These are phyloP conservation scores for Helotiales sp. DNA, from an alignment of 2,329 filamentous ascomycete genomes.

Conservation along the genomic window DNA sequence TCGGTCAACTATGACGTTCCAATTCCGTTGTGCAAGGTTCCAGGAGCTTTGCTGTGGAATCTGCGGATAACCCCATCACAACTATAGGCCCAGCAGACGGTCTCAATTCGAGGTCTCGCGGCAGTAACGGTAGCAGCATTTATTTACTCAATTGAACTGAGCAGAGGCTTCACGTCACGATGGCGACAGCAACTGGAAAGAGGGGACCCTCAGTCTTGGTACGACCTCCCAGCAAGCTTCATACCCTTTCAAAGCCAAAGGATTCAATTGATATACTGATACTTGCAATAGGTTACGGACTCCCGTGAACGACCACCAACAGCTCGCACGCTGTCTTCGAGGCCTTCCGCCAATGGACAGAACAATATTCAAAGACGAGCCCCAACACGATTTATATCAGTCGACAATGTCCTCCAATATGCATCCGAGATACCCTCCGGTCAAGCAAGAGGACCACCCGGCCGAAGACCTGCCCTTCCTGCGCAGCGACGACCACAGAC, in stretches of 20 bases:
- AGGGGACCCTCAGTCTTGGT: conserved; percentile 67
- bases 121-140: neutral
- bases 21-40: neutral
- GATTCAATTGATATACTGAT: conserved; percentile 16
- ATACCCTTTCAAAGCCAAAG: neutral
- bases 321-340: conserved; percentile 43
- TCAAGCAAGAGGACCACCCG: conserved; percentile 75
- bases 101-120: neutral
- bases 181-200: conserved; percentile 47
- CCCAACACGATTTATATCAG: conserved; percentile 78
- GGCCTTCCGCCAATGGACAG: conserved; percentile 41
- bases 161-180: conserved; percentile 12
- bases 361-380: conserved; percentile 44
- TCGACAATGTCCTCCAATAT: conserved; percentile 94
- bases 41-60: neutral
- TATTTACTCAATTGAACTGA: neutral
- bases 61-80: conserved; percentile 1
- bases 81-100: neutral
- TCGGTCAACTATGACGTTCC: conserved; percentile 5
- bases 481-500: conserved; percentile 53
- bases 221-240: conserved; percentile 34
- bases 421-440: conserved; percentile 94
- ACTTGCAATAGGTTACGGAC: conserved; percentile 57
- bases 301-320: conserved; percentile 53
- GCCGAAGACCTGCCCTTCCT: conserved; percentile 52